phyloP scores from a whole-genome alignment of 1,139 yeast genomes.

The Saccharomyces hybrid region DNA sequence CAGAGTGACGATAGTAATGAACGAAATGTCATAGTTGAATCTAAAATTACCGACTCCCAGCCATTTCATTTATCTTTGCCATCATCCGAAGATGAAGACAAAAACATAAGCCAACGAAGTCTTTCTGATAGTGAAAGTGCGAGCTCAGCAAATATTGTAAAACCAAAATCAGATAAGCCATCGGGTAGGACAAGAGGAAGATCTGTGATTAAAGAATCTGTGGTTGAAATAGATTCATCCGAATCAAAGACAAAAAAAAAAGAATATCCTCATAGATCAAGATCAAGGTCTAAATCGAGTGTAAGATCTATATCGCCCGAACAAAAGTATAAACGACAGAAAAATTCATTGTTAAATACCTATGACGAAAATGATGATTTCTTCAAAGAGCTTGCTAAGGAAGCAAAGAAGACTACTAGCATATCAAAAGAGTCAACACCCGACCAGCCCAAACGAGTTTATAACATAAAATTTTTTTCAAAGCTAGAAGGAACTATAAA shows the following conservation, averaged over 20 bases:
- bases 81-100: not conserved
- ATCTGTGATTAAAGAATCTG: not conserved
- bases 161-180: not conserved
- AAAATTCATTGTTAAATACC: not conserved
- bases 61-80: not conserved
- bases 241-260: not conserved
- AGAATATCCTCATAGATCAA: not conserved
- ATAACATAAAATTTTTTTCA: slow-evolving; percentile 24
- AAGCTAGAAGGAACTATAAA: slow-evolving; percentile 25
- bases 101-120: not conserved
- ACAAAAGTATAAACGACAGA: not conserved
- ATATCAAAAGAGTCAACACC: slow-evolving; percentile 5
- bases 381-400: slow-evolving; percentile 25
- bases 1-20: not conserved
- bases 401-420: slow-evolving; percentile 10
- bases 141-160: not conserved
- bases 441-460: slow-evolving; percentile 15
- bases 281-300: not conserved
- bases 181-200: not conserved
- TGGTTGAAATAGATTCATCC: not conserved
- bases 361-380: slow-evolving; percentile 29
- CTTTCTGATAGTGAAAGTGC: not conserved
- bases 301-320: slow-evolving; percentile 3
- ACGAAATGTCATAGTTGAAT: not conserved
- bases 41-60: not conserved